Conservation (phyloP, 345 rosid genomes). For the Ailanthus altissimus region DNA sequence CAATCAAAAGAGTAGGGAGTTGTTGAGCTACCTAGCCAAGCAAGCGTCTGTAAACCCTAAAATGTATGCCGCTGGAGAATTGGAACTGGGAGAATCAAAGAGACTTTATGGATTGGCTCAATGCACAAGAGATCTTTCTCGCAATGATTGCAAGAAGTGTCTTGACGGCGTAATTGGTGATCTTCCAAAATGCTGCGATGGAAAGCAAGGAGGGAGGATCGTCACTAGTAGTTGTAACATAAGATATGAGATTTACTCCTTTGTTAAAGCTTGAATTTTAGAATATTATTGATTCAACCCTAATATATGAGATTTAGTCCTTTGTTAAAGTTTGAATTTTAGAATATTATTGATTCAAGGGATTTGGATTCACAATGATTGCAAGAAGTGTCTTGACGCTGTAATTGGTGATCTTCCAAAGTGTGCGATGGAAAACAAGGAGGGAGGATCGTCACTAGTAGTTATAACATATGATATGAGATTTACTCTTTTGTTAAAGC, state of each 20-base stretch:
- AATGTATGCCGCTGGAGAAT: conserved; percentile 48
- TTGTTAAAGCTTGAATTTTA: conserved; percentile 30
- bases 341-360: no score
- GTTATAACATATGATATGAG: conserved; percentile 71
- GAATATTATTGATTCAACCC: no score
- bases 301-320: conserved; percentile 69
- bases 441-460: conserved; percentile 56
- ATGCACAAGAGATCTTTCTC: conserved; percentile 61
- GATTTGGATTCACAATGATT: conserved; percentile 25
- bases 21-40: conserved; percentile 35
- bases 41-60: conserved; percentile 30
- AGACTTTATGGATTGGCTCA: conserved; percentile 62
- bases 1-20: conserved; percentile 42
- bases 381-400: conserved; percentile 53
- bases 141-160: conserved; percentile 47
- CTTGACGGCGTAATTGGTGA: conserved; percentile 47
- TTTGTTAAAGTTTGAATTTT: conserved; percentile 46
- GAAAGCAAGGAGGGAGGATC: conserved; percentile 65
- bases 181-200: conserved; percentile 60
- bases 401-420: conserved; percentile 52
- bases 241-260: conserved; percentile 68
- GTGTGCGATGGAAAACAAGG: conserved; percentile 69
- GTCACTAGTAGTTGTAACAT: conserved; percentile 61
- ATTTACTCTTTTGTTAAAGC: conserved; percentile 52
- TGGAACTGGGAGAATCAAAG: conserved; percentile 21